Conservation (phyloP, 129 eudicot genomes). For the Chrysanthemum lavandulifolium region DNA sequence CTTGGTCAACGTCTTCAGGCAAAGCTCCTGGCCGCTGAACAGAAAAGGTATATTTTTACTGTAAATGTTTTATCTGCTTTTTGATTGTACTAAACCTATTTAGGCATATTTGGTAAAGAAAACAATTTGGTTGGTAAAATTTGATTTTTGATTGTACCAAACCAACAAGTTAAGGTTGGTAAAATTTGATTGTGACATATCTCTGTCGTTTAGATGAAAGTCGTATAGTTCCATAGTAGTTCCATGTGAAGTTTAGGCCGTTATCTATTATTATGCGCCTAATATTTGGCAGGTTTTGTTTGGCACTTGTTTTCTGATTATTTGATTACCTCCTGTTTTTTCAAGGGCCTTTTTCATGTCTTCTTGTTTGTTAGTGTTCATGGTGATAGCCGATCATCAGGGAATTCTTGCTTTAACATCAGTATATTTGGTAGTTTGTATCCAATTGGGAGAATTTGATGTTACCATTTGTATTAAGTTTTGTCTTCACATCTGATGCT, state of each 20-base stretch:
- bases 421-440: neutral
- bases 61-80: neutral
- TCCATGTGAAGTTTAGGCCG: conserved; percentile 38
- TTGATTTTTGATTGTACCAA: no score
- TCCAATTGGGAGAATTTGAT: neutral
- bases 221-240: conserved; percentile 20
- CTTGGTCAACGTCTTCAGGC: conserved; percentile 97
- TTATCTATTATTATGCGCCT: conserved; percentile 27
- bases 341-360: conserved; percentile 3
- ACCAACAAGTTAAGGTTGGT: neutral
- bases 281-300: conserved; percentile 35
- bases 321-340: conserved; percentile 11
- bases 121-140: no score
- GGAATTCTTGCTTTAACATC: conserved; percentile 1
- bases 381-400: conserved; percentile 6
- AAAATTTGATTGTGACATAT: conserved; percentile 28
- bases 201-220: conserved; percentile 25
- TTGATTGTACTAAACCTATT: neutral
- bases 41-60: conserved; percentile 59
- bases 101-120: neutral
- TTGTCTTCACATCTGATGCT: neutral
- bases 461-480: neutral
- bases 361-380: conserved; percentile 13
- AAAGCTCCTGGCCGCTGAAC: conserved; percentile 94
- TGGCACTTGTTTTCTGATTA: conserved; percentile 8